Evolutionary conservation across 75 land plant genomes (phyloP), one percentile per base, ranked within the genome.

Genomic region (Cupressus sempervirens): DNA sequence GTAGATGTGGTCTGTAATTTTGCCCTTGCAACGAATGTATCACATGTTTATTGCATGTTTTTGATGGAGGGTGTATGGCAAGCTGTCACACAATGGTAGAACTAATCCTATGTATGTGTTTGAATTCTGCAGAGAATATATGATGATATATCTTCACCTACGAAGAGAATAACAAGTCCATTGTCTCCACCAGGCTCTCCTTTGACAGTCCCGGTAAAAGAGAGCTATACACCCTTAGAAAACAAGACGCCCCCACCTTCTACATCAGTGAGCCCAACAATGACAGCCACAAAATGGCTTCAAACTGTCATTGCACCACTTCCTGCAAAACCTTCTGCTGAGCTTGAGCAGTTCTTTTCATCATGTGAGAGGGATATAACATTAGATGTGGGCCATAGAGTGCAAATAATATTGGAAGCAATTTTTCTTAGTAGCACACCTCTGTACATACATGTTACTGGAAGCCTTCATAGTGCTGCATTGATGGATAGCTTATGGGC

Each of bases 261-360:
- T 13, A 97, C 98, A 36, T 96, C 99, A 26, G 94, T 97, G 3
- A 94, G 91, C 90, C 90, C 92, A 38, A 93, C 99, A 62, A 94
- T 96, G 98, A 93, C 98, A 68, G 94, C 99, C 73, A 98, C 98
- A 83, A 95, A 93, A 86, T 97, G 99, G 99, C 95, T 97, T n/a
- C 87, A 96, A 12, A 92, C 92, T 72, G 88, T 93, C 8, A 88
- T 95, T 79, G 90, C 94, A 79, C 93, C 96, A 16, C 91, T 95
- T 83, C 88, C 94, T 72, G 85, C 96, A 38, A 91, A 89, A 81
- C 99, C 99, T 20, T 94, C 96, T 81, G 80, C 87, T 53, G 92
- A 91, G 86, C 88, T 97, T 80, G 88, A 84, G 83, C 90, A 86
- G 6, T 95, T 92, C 74, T 84, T 97, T 41, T 87, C 89, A 48